phyloP scores from a whole-genome alignment of 2,329 filamentous ascomycete genomes.

The Fulvia fulva region DNA sequence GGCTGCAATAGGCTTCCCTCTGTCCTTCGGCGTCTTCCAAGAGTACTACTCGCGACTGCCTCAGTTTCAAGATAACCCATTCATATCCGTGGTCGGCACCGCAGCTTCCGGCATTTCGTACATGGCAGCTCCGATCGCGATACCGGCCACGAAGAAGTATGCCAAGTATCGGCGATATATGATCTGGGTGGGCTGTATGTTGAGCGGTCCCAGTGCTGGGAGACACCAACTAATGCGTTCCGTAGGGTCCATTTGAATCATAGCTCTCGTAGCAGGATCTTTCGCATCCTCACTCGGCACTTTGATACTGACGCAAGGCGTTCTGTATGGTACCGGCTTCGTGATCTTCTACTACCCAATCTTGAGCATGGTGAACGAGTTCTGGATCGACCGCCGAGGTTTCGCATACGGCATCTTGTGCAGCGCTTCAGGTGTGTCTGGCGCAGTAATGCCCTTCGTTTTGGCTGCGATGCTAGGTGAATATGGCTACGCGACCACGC shows the following conservation, averaged over 20 bases:
- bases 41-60: constrained; percentile 61
- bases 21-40: constrained; percentile 67
- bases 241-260: constrained; percentile 17
- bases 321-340: constrained; percentile 57
- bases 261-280: constrained; percentile 24
- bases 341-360: constrained; percentile 40
- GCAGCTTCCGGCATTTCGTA: constrained; percentile 57
- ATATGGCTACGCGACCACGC: constrained; percentile 26
- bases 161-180: constrained; percentile 41
- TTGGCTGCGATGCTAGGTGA: constrained; percentile 17
- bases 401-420: constrained; percentile 28
- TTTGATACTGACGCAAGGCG: constrained; percentile 58
- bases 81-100: constrained; percentile 62
- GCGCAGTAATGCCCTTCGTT: constrained; percentile 25
- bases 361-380: constrained; percentile 31
- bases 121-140: constrained; percentile 49
- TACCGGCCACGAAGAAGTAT: constrained; percentile 41
- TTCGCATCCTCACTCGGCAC: constrained; percentile 52
- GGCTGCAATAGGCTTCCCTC: constrained; percentile 57
- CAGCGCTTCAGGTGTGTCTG: constrained; percentile 24
- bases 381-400: constrained; percentile 24
- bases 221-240: background rate
- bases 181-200: constrained; percentile 44
- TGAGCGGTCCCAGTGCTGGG: background rate
- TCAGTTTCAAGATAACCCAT: constrained; percentile 51